Percentiles rank a stretch among this genome's conserved stretches.
These are phyloP conservation scores for Hypoxylon sp. DNA, from an alignment of 2,329 filamentous ascomycete species.

Conservation along the genomic window DNA sequence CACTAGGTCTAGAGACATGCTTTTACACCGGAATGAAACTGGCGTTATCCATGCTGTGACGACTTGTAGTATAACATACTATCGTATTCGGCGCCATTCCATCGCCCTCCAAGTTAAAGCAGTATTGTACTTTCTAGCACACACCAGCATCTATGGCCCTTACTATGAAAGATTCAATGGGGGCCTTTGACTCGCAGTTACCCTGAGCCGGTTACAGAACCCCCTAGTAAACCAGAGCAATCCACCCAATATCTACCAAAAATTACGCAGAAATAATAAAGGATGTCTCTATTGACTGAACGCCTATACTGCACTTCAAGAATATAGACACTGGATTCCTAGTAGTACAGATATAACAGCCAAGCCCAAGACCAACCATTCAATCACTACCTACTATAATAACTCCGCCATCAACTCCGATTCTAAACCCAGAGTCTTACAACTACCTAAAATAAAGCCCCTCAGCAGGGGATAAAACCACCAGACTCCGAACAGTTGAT, in stretches of 20 bases:
- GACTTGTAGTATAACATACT: background rate
- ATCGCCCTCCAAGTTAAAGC: background rate
- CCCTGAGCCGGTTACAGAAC: no score
- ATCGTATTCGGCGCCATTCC: background rate
- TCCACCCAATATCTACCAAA: background rate
- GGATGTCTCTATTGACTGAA: conserved; percentile 26
- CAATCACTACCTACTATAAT: conserved; percentile 16
- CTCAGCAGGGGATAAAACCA: background rate
- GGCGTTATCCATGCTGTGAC: background rate
- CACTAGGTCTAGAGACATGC: background rate
- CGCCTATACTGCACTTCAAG: conserved; percentile 14
- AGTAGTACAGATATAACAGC: conserved; percentile 18
- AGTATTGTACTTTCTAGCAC: background rate
- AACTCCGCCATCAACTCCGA: conserved; percentile 5
- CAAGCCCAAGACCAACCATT: conserved; percentile 1
- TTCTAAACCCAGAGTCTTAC: background rate
- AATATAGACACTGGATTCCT: conserved; percentile 22
- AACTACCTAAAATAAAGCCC: conserved; percentile 1
- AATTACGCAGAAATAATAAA: background rate
- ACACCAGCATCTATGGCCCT: background rate
- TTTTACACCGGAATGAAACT: background rate
- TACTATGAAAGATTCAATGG: background rate
- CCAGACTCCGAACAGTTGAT: background rate
- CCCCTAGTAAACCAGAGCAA: background rate
- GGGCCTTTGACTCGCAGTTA: background rate